These are phyloP conservation scores for Kwoniella botswanensis DNA, from an alignment of 768 basidiomycete genomes.

Conservation along the genomic window DNA sequence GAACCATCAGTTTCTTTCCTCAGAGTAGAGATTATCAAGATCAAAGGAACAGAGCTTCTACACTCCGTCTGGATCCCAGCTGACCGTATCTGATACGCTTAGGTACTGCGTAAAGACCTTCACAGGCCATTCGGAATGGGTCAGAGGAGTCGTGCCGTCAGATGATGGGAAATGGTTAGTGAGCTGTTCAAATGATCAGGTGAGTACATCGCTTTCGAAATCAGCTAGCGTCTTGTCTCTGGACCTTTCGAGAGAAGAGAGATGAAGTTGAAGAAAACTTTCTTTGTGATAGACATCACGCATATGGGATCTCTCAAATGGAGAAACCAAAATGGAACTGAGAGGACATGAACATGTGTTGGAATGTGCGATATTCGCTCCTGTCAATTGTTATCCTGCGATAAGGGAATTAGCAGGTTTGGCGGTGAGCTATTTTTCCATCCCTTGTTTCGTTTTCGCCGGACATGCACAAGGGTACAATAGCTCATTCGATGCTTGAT, in stretches of 20 bases:
- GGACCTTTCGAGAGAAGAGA: not conserved
- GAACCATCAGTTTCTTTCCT: too few relatives aligned
- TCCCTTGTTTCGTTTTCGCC: not conserved
- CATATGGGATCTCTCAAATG: constrained; percentile 73
- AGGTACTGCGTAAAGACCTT: constrained; percentile 79
- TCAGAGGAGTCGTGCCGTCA: constrained; percentile 65
- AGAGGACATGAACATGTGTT: constrained; percentile 87
- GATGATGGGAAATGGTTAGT: constrained; percentile 74
- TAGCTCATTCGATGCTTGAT: not conserved
- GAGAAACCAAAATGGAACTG: constrained; percentile 79
- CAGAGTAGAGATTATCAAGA: too few relatives aligned
- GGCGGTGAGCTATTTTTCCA: constrained; percentile 62
- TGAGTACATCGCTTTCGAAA: constrained; percentile 57
- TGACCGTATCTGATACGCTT: constrained; percentile 13
- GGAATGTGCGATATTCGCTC: constrained; percentile 80
- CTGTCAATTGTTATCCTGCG: constrained; percentile 72
- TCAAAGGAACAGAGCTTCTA: too few relatives aligned
- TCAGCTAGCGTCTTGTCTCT: not conserved
- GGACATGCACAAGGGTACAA: not conserved
- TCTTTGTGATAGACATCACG: constrained; percentile 68
- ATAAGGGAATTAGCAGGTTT: constrained; percentile 78
- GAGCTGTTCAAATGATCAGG: constrained; percentile 87
- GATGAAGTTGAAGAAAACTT: too few relatives aligned
- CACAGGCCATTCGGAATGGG: constrained; percentile 81
- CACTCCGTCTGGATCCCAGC: not conserved